Base-by-base conservation (phyloP, 768 basidiomycete species). In the Lactarius hengduanensis region DNA sequence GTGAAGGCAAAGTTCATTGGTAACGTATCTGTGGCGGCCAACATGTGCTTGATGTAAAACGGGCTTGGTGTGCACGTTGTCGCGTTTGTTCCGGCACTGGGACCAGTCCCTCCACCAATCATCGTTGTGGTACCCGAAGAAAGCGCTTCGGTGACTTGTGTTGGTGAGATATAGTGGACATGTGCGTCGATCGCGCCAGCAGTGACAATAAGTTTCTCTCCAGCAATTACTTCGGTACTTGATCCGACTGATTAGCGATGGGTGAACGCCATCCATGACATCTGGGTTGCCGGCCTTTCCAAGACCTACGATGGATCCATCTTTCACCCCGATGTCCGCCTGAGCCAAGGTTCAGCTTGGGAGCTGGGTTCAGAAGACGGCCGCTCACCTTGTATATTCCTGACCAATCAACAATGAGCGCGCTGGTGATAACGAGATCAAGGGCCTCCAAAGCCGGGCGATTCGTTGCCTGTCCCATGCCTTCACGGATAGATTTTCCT, bases 251-350 rank as follows among this genome's bases (percentile, higher is more conserved):
- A 92, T 74, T 72, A 98, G 86, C 6, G 80, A 76, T 0, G 83
- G 83, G 66, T 89, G 81, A 34, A 98, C 90, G 45, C 82, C 82
- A 11, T 86, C 85, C 94, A 97, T 97, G 62, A 91, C 81, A 73
- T 98, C 94, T 3, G 94, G 95, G 76, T 98, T 99, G 1, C 97
- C 97, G 10, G 94, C 92, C 76, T 99, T 98, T n/a, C 96, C 97
- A 60, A 98, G 89, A 0, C 91, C 94, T 15, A 80, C 81, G 68
- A 98, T 98, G 43, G 79, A 71, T 0, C 96, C 96, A 62, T 85
- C 74, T 77, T 90, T 94, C 63, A 99, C 82, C 32, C 97, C 96
- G 59, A 99, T 93, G 73, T 98, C 97, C 22, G 96, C 96, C 92
- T 97, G 73, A 20, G 60, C 2, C 57, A 26, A 50, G 15, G 16